phyloP scores from a whole-genome alignment of 225 moss, liverwort and hornwort species.

The Anthoceros angustus region DNA sequence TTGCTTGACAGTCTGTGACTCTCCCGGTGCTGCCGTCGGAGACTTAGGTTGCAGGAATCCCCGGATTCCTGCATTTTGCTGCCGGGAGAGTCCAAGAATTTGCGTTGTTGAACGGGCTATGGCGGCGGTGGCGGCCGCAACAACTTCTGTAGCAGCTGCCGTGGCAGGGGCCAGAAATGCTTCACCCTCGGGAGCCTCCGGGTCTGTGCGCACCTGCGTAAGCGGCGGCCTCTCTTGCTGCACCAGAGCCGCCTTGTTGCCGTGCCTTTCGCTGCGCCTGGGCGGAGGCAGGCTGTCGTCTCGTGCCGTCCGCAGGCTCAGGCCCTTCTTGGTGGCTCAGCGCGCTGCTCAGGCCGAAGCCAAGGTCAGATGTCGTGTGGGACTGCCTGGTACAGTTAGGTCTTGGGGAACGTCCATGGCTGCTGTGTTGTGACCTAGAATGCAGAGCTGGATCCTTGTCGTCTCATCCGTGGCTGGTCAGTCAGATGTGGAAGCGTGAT shows the following conservation, averaged over 20 bases:
- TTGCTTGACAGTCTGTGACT: no score
- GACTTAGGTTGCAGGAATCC: no score
- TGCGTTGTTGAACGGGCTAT: not conserved
- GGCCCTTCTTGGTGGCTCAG: constrained; percentile 5
- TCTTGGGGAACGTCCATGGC: no score
- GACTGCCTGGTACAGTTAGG: not conserved
- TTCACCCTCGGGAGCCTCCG: not conserved
- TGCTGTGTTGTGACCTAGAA: no score
- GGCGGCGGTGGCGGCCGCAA: not conserved
- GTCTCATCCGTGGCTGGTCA: no score
- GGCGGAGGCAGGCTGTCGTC: not conserved
- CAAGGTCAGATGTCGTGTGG: not conserved
- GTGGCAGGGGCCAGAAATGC: not conserved
- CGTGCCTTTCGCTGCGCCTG: not conserved
- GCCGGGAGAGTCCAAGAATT: no score
- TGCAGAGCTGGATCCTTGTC: no score
- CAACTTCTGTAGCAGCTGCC: not conserved
- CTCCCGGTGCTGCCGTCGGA: no score
- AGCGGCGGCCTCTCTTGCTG: not conserved
- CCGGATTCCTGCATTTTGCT: no score
- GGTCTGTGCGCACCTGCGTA: not conserved
- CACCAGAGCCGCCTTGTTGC: not conserved
- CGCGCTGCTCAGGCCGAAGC: not conserved
- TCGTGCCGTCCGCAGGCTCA: not conserved
- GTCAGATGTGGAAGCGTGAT: no score